Evolutionary conservation across 2,329 filamentous ascomycete genomes (phyloP), one percentile per base, ranked within the genome.

Genomic region (Trichoderma citrinoviride): DNA sequence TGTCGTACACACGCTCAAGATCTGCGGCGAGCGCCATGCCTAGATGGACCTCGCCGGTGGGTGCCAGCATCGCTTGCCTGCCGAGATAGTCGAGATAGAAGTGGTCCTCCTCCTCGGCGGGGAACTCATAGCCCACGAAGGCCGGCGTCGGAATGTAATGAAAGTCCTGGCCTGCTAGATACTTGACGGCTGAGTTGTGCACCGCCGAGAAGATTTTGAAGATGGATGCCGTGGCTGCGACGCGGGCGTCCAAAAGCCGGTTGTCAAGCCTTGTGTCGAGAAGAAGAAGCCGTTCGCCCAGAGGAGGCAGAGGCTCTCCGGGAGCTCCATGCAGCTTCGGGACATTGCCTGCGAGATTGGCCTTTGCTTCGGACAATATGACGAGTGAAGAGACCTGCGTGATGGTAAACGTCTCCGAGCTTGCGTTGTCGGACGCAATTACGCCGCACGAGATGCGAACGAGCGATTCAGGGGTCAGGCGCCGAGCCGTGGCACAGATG

Each of bases 21-120:
- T 57, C 54, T n/a, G 41, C 25, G 21, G 54, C 23, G 2, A 57
- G 54, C 12, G 54, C 41, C 54, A 57, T 57, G 3, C 41, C 40
- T 10, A 46, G 17, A 23, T 57, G 54, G 10, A 46, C 40, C 25
- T 57, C 40, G 7, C 40, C 40, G 12, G 40, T 57, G 17, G 40
- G 54, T 21, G 54, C 54, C 14, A 57, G 41, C 54, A 44, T 46
- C 5, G 54, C 54, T 33, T 57, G 40, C 17, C 54, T 44, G 25
- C 54, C 54, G n/a, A 57, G 41, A 46, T 57, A 57, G 17, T 44
- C 40, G 25, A 57, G 40, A 57, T 57, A 46, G 25, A 57, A 57
- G 54, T 57, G 41, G 19, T 55, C 53, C n/a, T 57, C 54, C 40
- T 57, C 41, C 23, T 57, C 54, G 5, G 40, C 54, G 17, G 54